Evolutionary conservation across 1,284 basidiomycete species (phyloP).

Genomic region (Malassezia restricta): DNA sequence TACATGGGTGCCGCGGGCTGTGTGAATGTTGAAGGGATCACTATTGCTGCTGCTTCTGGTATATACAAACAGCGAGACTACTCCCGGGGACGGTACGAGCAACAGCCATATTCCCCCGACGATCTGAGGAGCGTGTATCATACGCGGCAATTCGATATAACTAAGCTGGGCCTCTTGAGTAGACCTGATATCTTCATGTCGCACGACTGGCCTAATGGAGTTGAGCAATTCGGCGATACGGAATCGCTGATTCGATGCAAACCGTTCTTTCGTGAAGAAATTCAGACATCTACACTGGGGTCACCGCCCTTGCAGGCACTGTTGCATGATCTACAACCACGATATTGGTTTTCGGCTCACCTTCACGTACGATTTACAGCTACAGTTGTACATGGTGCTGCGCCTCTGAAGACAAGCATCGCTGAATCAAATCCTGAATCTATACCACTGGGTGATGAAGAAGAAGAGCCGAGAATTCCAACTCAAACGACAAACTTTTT

Average conservation of each 20-base stretch:
- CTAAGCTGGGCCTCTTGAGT: constrained; percentile 63
- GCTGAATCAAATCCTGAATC: constrained; percentile 22
- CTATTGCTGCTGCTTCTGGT: constrained; percentile 79
- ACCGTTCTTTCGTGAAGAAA: constrained; percentile 66
- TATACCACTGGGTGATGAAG: constrained; percentile 18
- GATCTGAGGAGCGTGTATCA: constrained; percentile 80
- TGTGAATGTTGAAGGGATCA: constrained; percentile 64
- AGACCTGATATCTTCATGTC: constrained; percentile 66
- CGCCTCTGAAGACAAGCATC: not conserved
- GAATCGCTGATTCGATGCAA: constrained; percentile 61
- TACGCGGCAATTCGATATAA: constrained; percentile 71
- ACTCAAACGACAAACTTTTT: constrained; percentile 60
- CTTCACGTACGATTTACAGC: constrained; percentile 61
- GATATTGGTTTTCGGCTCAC: constrained; percentile 95
- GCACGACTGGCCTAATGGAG: constrained; percentile 88
- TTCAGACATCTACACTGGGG: constrained; percentile 60
- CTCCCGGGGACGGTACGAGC: constrained; percentile 50
- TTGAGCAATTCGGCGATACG: constrained; percentile 69
- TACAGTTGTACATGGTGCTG: constrained; percentile 8
- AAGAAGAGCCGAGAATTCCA: constrained; percentile 4
- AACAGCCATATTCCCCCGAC: constrained; percentile 56
- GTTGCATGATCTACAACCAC: constrained; percentile 61
- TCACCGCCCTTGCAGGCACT: constrained; percentile 77
- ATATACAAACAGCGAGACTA: constrained; percentile 82
- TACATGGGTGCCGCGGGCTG: constrained; percentile 86